phyloP scores from a whole-genome alignment of 1,284 basidiomycete genomes.

The Apiotrichum veenhuisii region DNA sequence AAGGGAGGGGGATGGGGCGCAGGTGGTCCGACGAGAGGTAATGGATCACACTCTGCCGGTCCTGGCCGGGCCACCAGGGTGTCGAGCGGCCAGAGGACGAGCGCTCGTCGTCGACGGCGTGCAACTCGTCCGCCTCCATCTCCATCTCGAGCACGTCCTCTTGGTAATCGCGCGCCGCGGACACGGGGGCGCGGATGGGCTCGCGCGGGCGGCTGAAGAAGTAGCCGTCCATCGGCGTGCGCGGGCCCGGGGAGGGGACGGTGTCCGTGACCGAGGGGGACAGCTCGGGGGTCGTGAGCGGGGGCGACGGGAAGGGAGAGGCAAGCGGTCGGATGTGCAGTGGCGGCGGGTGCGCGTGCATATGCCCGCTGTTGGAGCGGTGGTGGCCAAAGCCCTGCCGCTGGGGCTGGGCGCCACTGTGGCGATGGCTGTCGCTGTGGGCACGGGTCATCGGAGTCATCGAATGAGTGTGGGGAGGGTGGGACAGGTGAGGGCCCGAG shows the following conservation, averaged over 20 bases:
- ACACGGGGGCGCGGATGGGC: too few relatives aligned
- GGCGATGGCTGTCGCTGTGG: too few relatives aligned
- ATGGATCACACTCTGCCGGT: background rate
- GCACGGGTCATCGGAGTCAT: background rate
- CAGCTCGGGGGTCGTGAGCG: background rate
- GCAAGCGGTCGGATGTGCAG: background rate
- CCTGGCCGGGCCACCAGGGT: too few relatives aligned
- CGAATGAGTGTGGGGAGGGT: too few relatives aligned
- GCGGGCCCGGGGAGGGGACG: background rate
- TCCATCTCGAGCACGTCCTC: background rate
- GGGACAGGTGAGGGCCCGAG: too few relatives aligned
- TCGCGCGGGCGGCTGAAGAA: background rate
- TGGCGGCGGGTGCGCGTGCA: background rate
- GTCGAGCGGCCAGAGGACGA: background rate
- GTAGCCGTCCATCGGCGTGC: background rate
- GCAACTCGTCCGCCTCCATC: too few relatives aligned
- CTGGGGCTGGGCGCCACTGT: background rate
- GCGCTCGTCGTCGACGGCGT: background rate
- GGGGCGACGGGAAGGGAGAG: background rate
- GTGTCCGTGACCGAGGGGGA: background rate
- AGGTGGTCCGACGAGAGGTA: background rate
- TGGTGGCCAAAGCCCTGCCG: slow-evolving; percentile 1
- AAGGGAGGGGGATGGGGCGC: slow-evolving; percentile 1
- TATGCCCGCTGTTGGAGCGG: slow-evolving; percentile 1
- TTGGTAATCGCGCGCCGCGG: background rate